These are phyloP conservation scores for Candida vaughaniae DNA, from an alignment of 805 yeast genomes.

Conservation along the genomic window DNA sequence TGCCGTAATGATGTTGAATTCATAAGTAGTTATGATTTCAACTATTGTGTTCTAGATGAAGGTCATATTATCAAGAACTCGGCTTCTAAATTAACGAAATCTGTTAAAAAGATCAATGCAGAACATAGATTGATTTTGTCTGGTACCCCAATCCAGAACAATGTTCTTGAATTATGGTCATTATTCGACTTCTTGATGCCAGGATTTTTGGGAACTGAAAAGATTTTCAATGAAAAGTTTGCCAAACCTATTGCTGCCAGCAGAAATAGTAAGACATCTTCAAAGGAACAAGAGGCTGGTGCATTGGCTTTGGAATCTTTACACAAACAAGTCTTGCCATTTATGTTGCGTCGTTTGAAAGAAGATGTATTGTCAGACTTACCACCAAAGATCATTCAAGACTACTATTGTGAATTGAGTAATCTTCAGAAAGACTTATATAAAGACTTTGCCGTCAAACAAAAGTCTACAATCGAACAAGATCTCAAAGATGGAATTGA, in stretches of 20 bases:
- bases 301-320: conserved; percentile 93
- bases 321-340: conserved; percentile 95
- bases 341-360: conserved; percentile 91
- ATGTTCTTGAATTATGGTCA: conserved; percentile 96
- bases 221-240: conserved; percentile 88
- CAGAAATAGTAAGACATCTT: conserved; percentile 80
- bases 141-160: conserved; percentile 98
- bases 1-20: conserved; percentile 84
- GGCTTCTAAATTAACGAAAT: conserved; percentile 79
- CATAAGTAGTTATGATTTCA: conserved; percentile 63
- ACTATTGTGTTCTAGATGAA: conserved; percentile 94
- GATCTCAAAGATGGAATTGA: conserved; percentile 47
- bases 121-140: conserved; percentile 89
- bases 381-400: conserved; percentile 98
- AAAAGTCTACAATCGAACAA: conserved; percentile 65
- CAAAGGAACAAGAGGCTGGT: conserved; percentile 95
- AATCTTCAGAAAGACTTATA: conserved; percentile 86
- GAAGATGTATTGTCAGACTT: conserved; percentile 94
- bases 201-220: conserved; percentile 94
- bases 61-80: conserved; percentile 97
- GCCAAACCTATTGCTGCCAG: conserved; percentile 98
- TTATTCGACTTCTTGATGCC: conserved; percentile 98
- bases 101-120: conserved; percentile 79
- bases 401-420: conserved; percentile 93
- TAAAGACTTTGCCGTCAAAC: conserved; percentile 85